Base-by-base conservation (phyloP, 2,329 filamentous ascomycete species). In the Nemania serpens region DNA sequence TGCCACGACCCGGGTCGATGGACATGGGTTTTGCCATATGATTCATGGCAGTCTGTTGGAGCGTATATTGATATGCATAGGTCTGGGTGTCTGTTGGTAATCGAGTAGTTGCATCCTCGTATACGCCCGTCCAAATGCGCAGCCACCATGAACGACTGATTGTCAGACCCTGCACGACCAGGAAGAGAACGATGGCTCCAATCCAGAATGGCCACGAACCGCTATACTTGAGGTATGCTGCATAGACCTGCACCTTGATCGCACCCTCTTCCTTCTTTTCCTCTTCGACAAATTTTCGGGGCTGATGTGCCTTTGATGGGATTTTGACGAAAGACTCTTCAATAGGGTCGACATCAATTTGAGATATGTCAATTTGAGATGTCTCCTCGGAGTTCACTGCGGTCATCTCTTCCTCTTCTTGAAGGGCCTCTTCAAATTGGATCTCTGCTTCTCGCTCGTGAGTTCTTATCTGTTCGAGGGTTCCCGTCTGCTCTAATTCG, bases 271-370 rank as follows among this genome's bases (percentile, higher is more conserved):
- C 89, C 58, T 87, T 83, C n/a, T 78, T 79, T 73, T 95, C 91
- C 2, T 92, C 90, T 70, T 92, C 87, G 25, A 91, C 84, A 66
- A 93, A 94, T 73, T 91, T 89, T 65, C 86, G 87, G 0, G 86
- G 82, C 5, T 73, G 60, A 3, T 67, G 60, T 5, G 75, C 74
- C 70, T 84, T 84, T 3, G 82, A 82, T 1, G 78, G 70, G 0
- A 82, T 73, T 68, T 84, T 85, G 50, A 79, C 79, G 41, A 85
- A 73, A 1, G 76, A 73, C 47, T 77, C 76, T 33, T 71, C 74
- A 18, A 77, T 76, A 9, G 62, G 41, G 7, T 79, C 76, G 7
- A 74, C 74, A 6, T 77, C 79, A 2, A 69, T 68, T 41, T 78
- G 68, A 1, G 80, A 82, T 0, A 76, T 77, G 22, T 29, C 79